Evolutionary conservation across 2,329 filamentous ascomycete species (phyloP).

Genomic region (Verticillium nubilum): DNA sequence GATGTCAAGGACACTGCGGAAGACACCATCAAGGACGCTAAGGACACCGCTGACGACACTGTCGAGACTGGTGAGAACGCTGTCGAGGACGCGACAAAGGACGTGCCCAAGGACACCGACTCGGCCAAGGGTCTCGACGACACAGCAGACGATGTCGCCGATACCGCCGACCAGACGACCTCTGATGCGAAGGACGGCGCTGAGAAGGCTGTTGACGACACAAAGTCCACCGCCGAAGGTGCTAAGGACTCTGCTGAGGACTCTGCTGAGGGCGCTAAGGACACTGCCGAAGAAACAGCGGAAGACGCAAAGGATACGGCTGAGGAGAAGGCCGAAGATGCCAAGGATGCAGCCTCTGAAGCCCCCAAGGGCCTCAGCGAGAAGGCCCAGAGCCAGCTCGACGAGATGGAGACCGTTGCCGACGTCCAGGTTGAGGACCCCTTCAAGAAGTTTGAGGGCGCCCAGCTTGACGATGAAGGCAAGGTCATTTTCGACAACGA

Average conservation of each 20-base stretch:
- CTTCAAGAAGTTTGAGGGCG: conserved; percentile 29
- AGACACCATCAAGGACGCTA: background rate
- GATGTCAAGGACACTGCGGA: background rate
- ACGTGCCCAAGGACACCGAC: background rate
- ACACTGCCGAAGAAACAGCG: background rate
- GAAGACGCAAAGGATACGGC: background rate
- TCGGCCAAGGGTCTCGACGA: background rate
- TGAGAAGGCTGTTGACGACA: conserved; percentile 2
- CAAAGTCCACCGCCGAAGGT: conserved; percentile 7
- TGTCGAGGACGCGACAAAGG: conserved; percentile 2
- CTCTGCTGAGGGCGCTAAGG: conserved; percentile 5
- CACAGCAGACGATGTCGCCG: background rate
- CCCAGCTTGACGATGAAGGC: conserved; percentile 27
- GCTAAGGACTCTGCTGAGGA: conserved; percentile 10
- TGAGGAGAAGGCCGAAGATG: background rate
- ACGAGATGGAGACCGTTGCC: conserved; percentile 6
- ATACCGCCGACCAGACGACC: background rate
- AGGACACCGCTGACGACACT: background rate
- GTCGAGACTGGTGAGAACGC: conserved; percentile 2
- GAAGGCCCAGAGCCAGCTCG: background rate
- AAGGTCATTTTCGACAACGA: conserved; percentile 30
- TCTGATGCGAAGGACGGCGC: conserved; percentile 2
- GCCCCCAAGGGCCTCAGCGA: background rate
- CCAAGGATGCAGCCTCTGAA: background rate
- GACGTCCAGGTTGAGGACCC: conserved; percentile 15